Percentiles rank a stretch among this genome's conserved stretches.
Conservation (phyloP, 129 eudicot species). For the Saussurea involucrata region DNA sequence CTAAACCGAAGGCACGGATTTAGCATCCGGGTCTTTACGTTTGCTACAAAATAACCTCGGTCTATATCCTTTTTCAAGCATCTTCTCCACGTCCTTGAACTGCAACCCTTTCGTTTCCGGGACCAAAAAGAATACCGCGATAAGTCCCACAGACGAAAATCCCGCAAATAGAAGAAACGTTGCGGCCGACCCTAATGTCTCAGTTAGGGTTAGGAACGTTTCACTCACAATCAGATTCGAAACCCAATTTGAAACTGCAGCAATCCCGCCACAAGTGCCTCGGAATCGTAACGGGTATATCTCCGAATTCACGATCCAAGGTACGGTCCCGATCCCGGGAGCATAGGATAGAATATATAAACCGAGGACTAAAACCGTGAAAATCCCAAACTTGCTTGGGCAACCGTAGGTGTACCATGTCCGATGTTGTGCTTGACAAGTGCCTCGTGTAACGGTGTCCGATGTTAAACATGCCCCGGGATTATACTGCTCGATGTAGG, state of each 20-base stretch:
- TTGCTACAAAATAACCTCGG: conserved; percentile 28
- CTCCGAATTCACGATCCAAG: conserved; percentile 71
- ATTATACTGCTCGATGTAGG: conserved; percentile 29
- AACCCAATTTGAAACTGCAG: conserved; percentile 56
- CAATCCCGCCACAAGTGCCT: conserved; percentile 67
- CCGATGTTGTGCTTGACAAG: conserved; percentile 44
- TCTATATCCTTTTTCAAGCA: conserved; percentile 59
- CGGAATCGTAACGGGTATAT: conserved; percentile 62
- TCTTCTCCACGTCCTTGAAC: conserved; percentile 66
- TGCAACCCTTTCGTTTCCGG: conserved; percentile 71
- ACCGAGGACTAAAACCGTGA: conserved; percentile 44
- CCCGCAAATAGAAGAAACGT: conserved; percentile 68
- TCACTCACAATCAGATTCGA: conserved; percentile 60
- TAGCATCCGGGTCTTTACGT: neutral
- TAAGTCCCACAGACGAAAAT: conserved; percentile 43
- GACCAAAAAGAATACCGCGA: conserved; percentile 49
- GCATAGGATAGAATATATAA: conserved; percentile 57
- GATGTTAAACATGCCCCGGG: conserved; percentile 60
- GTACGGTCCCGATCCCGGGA: conserved; percentile 65
- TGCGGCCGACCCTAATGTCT: conserved; percentile 46
- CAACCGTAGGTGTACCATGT: conserved; percentile 67
- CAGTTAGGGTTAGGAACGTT: conserved; percentile 49
- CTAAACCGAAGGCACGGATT: neutral
- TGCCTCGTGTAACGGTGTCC: conserved; percentile 15
- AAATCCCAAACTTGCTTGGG: conserved; percentile 55